Base-by-base conservation (phyloP, 2,329 filamentous ascomycete genomes). In the Calonectria naviculata region DNA sequence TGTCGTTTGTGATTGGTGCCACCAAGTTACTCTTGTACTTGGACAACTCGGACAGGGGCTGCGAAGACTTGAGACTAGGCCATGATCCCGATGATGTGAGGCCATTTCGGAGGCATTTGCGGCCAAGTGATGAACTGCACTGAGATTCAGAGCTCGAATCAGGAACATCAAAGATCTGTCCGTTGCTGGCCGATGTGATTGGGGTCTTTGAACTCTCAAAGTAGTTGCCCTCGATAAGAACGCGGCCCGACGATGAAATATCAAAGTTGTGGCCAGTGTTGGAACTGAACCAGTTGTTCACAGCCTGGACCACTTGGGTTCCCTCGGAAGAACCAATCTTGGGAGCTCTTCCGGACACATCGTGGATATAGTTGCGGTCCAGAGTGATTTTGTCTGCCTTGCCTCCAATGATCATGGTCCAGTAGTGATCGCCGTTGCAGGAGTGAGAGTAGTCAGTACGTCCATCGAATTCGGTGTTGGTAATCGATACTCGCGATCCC, bases 211-310 rank as follows among this genome's bases (percentile, higher is more conserved):
- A 85, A 72, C 88, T 87, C 78, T 89, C 85, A 83, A 90, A 91
- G 46, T 87, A 83, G 75, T 89, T 90, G 38, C 89, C 89, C 80
- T 91, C 89, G 1, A 86, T 85, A 24, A 91, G 81, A 38, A 88
- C 84, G 73, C 82, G 82, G 46, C 77, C 82, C 29, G 84, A 84
- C 5, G 76, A 41, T 29, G 81, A 82, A 56, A 85, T 79, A 77
- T 89, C 89, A 75, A 91, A 90, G 13, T 88, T 87, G 79, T 91
- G 89, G 28, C 87, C 87, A 17, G 80, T 71, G 13, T 73, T 77
- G 79, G 86, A 87, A 77, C 86, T 84, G 82, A 85, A 90, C 85
- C 89, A 90, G 85, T 91, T 91, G 86, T 90, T 91, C 77, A 89
- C 87, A 29, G 87, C 87, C 80, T 91, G 89, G 52, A 91, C 78